A percentile compares a stretch with the other conserved stretches of the same genome.
Evolutionary conservation across 75 land plant species (phyloP).

Genomic region (Pseudotsuga menziesii): DNA sequence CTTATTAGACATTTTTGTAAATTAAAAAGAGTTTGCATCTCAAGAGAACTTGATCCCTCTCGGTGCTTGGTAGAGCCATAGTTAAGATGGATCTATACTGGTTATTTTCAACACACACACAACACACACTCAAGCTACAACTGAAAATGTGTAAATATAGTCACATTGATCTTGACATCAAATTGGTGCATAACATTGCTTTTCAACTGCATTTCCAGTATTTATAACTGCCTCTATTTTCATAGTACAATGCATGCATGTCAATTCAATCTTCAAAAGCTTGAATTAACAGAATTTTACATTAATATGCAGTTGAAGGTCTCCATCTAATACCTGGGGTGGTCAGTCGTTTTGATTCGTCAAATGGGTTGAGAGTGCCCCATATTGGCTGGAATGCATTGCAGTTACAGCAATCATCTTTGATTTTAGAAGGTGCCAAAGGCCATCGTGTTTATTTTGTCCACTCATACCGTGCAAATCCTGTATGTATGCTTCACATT

Average conservation of each 20-base stretch:
- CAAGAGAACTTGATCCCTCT: too few species aligned
- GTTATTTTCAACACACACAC: background rate
- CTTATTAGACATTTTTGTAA: too few species aligned
- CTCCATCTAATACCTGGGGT: slow-evolving; percentile 93
- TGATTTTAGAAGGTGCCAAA: slow-evolving; percentile 63
- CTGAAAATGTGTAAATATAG: background rate
- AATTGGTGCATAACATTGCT: background rate
- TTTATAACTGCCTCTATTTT: background rate
- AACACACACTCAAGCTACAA: background rate
- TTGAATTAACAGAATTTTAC: background rate
- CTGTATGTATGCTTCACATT: slow-evolving; percentile 43
- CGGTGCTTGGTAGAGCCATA: too few species aligned
- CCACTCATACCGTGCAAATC: slow-evolving; percentile 93
- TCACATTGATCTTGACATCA: background rate
- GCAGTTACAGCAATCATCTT: slow-evolving; percentile 47
- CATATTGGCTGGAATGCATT: slow-evolving; percentile 99
- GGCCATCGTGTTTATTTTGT: slow-evolving; percentile 96
- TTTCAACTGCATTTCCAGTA: background rate
- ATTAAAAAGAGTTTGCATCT: too few species aligned
- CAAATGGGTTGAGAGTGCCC: slow-evolving; percentile 80
- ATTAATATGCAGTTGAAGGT: slow-evolving; percentile 57
- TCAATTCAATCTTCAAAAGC: background rate
- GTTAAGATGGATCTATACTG: too few species aligned
- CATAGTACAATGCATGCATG: slow-evolving; percentile 7
- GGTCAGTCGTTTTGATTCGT: slow-evolving; percentile 86